Conservation (phyloP, 1,139 yeast species). For the Protomyces macrosporus region DNA sequence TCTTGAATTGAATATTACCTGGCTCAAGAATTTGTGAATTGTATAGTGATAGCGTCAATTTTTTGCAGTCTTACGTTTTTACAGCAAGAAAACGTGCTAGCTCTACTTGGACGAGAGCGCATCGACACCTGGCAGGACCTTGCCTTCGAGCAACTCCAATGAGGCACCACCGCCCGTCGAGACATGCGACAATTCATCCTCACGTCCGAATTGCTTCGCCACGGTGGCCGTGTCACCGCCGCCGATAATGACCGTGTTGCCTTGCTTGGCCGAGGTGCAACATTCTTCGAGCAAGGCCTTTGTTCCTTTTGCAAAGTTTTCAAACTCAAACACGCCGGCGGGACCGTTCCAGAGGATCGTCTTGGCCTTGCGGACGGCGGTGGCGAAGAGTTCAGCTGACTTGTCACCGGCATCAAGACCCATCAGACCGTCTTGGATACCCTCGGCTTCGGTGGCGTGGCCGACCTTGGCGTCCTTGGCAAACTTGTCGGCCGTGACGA, state of each 20-base stretch:
- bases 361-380: constrained; percentile 81
- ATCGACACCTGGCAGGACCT: constrained; percentile 92
- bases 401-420: constrained; percentile 94
- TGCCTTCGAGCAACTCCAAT: constrained; percentile 94
- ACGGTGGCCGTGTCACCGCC: constrained; percentile 99
- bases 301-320: constrained; percentile 82
- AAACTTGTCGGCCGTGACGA: constrained; percentile 88
- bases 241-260: constrained; percentile 85
- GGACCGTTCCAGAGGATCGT: constrained; percentile 99
- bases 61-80: too few species aligned
- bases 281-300: constrained; percentile 80
- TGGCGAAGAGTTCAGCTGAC: constrained; percentile 67
- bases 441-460: constrained; percentile 73
- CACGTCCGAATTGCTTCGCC: constrained; percentile 93
- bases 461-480: constrained; percentile 81
- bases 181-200: constrained; percentile 90
- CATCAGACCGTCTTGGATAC: constrained; percentile 90
- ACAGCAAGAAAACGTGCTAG: too few species aligned
- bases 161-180: constrained; percentile 99
- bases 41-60: too few species aligned
- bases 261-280: constrained; percentile 73
- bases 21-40: too few species aligned
- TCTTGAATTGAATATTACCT: too few species aligned
- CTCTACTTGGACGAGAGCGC: constrained; percentile 68
- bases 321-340: constrained; percentile 98